Percentiles rank a stretch among this genome's conserved stretches.
phyloP scores from a whole-genome alignment of 1,139 yeast species.

The Pichia sp. region DNA sequence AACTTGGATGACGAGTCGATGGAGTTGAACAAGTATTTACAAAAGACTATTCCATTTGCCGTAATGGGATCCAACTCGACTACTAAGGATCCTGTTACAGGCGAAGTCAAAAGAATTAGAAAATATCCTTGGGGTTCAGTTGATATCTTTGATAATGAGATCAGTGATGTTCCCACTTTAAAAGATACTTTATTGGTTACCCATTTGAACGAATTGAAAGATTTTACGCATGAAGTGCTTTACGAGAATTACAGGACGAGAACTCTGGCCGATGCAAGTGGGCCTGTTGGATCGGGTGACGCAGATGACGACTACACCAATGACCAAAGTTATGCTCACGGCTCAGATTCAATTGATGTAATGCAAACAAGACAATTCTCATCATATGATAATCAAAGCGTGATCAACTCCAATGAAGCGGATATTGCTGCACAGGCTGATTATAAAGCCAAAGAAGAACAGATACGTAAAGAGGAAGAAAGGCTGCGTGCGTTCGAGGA shows the following conservation, averaged over 20 bases:
- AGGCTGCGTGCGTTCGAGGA: conserved; percentile 73
- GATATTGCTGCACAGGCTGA: no score
- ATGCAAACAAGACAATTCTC: conserved; percentile 3
- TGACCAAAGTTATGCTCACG: conserved; percentile 1
- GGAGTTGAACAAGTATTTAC: conserved; percentile 72
- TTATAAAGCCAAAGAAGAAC: conserved; percentile 86
- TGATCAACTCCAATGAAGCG: conserved; percentile 3
- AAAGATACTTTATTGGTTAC: conserved; percentile 81
- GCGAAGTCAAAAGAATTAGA: conserved; percentile 66
- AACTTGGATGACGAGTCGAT: conserved; percentile 67
- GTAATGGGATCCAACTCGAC: conserved; percentile 65
- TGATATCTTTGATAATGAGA: conserved; percentile 73
- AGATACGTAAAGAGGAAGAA: conserved; percentile 73
- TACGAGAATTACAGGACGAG: conserved; percentile 94
- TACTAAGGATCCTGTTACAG: conserved; percentile 50
- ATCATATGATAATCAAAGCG: not conserved
- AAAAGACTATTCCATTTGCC: conserved; percentile 80
- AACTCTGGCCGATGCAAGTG: conserved; percentile 21
- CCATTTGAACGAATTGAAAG: conserved; percentile 91
- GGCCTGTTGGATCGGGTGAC: conserved; percentile 11
- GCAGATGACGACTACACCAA: conserved; percentile 8
- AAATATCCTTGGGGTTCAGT: conserved; percentile 93
- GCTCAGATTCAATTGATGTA: no score
- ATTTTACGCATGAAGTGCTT: conserved; percentile 82
- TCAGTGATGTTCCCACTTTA: conserved; percentile 78